phyloP scores from a whole-genome alignment of 495 filamentous ascomycete species.

The Glonium stellatum region DNA sequence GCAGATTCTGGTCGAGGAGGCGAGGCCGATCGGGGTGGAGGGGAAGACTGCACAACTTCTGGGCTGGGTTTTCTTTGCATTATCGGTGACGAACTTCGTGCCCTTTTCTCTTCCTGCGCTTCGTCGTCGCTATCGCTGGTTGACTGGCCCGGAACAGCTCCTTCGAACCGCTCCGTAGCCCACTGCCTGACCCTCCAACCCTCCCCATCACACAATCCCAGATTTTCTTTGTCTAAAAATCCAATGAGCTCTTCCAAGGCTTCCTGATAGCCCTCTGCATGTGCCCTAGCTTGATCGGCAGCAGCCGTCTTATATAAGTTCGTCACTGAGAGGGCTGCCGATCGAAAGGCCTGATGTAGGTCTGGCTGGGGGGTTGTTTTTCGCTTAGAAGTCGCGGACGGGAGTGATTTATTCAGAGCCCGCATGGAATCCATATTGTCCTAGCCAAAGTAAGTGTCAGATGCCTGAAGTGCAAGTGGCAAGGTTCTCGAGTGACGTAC shows the following conservation, averaged over 20 bases:
- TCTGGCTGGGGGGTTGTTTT: constrained; percentile 63
- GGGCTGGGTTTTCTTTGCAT: constrained; percentile 45
- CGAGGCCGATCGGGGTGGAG: constrained; percentile 18
- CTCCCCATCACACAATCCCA: constrained; percentile 71
- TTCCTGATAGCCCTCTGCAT: constrained; percentile 80
- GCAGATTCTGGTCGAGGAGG: constrained; percentile 39
- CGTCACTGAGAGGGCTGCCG: constrained; percentile 88
- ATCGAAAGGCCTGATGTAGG: constrained; percentile 81
- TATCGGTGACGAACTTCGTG: constrained; percentile 53
- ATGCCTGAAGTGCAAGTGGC: background rate
- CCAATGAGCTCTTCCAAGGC: constrained; percentile 81
- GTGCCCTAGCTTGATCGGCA: constrained; percentile 63
- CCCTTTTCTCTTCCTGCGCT: constrained; percentile 50
- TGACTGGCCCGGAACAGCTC: constrained; percentile 40
- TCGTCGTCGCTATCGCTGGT: constrained; percentile 72
- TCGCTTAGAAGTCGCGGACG: constrained; percentile 39
- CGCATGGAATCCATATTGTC: constrained; percentile 66
- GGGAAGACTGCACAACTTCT: constrained; percentile 34
- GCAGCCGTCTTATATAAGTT: constrained; percentile 90
- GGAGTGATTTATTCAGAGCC: constrained; percentile 61
- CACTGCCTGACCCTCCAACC: constrained; percentile 76
- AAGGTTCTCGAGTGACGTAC: background rate
- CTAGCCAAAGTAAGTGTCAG: background rate
- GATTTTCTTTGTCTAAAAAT: constrained; percentile 74
- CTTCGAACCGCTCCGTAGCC: constrained; percentile 72